Conservation (phyloP, 73 alveolate genomes). For the Paramecium sexaurelia region DNA sequence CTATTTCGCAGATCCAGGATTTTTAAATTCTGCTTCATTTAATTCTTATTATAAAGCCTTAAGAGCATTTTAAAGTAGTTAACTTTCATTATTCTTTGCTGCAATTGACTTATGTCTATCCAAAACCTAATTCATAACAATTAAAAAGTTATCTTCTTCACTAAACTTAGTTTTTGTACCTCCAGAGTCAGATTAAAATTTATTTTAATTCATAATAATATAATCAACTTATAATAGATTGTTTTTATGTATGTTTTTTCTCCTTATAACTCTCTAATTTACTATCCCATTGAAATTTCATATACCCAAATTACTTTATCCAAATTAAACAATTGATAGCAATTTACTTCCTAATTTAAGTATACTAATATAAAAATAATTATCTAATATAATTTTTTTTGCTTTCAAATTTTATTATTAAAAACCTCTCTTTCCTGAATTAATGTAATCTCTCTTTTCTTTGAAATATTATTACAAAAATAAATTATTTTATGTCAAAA, state of each 20-base stretch:
- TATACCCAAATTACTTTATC: background rate
- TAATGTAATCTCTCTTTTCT: no score
- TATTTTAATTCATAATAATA: background rate
- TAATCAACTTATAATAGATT: background rate
- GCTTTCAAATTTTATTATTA: no score
- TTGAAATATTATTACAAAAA: no score
- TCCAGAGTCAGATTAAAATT: background rate
- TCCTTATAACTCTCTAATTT: background rate
- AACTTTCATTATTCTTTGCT: background rate
- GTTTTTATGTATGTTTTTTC: no score
- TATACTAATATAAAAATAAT: no score
- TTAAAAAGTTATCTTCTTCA: background rate
- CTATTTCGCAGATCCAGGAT: background rate
- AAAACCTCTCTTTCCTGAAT: no score
- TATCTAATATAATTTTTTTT: no score
- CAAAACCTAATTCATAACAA: background rate
- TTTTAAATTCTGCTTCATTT: conserved; percentile 6
- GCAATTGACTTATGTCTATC: background rate
- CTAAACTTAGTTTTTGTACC: background rate
- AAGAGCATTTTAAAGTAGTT: background rate
- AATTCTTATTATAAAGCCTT: background rate
- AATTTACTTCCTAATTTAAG: no score
- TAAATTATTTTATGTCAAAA: no score
- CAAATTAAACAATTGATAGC: background rate
- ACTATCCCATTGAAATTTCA: background rate